phyloP scores from a whole-genome alignment of 1,284 basidiomycete genomes.

The Cryptococcus neoformans region DNA sequence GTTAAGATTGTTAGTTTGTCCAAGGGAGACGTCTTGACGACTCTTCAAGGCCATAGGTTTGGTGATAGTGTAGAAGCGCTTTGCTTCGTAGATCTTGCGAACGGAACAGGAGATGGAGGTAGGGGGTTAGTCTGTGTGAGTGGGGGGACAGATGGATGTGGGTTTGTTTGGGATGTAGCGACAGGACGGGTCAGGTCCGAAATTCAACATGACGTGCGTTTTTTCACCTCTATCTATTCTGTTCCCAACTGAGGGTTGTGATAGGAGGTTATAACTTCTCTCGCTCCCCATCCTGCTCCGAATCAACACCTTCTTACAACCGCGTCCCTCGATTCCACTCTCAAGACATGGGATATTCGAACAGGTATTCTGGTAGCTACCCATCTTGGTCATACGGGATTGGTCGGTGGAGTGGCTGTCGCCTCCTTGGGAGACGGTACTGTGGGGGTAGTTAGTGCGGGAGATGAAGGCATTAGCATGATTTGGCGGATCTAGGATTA shows the following conservation, averaged over 20 bases:
- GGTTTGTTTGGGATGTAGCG: conserved; percentile 87
- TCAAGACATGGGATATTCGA: conserved; percentile 90
- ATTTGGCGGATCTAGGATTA: conserved; percentile 55
- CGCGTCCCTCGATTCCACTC: conserved; percentile 75
- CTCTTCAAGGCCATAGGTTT: conserved; percentile 76
- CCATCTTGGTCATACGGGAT: conserved; percentile 79
- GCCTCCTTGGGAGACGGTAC: conserved; percentile 37
- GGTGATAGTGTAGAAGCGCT: conserved; percentile 89
- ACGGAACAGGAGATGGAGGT: conserved; percentile 54
- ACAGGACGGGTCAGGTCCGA: conserved; percentile 77
- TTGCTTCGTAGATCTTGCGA: conserved; percentile 74
- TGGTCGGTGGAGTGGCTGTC: conserved; percentile 73
- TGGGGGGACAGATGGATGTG: conserved; percentile 89
- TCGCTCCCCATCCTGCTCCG: conserved; percentile 69
- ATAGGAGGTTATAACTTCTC: conserved; percentile 80
- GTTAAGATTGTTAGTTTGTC: conserved; percentile 79
- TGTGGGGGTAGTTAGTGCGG: conserved; percentile 68
- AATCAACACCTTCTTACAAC: conserved; percentile 68
- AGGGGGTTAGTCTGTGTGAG: conserved; percentile 70
- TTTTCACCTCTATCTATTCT: neutral
- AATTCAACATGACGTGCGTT: conserved; percentile 67
- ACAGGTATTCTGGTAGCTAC: conserved; percentile 73
- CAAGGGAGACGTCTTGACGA: conserved; percentile 77
- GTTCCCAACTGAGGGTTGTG: neutral
- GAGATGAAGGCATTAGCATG: conserved; percentile 77